Evolutionary conservation across 2,329 filamentous ascomycete genomes (phyloP), one percentile per base, ranked within the genome.

Genomic region (Aureobasidium leucospermi): DNA sequence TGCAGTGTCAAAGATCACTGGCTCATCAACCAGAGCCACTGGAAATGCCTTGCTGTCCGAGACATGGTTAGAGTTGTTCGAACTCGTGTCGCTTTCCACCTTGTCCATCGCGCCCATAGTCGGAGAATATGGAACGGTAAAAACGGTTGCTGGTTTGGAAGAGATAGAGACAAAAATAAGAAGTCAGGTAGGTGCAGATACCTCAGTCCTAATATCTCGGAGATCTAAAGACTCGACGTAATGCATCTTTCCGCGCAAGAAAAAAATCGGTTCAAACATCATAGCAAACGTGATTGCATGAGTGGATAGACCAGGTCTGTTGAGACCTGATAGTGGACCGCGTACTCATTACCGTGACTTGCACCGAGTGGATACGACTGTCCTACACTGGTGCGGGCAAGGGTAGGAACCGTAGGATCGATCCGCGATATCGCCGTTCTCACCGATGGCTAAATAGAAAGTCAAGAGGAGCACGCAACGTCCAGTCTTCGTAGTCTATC

Each of bases 1-100:
- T 28, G 69, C 62, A 42, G 59, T 58, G 4, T 62, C 57, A 29
- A 66, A 64, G 10, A 68, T 43, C 13, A 43, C 59, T 15, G 64
- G 39, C 34, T 67, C 66, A 7, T 59, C 51, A 34, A 65, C 43
- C 2, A 43, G 42, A 32, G 63, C 62, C 43, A 63, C 55, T 19
- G 62, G 62, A 41, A 62, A 63, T 9, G 48, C 39, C 56, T 67
- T 66, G 46, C 57, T 56, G 15, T 52, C 59, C 9, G 47, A 41
- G 23, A 41, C 58, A 41, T 60, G 6, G 2, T 48, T 60, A 13
- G 58, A 52, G 29, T 49, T n/a, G 11, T 19, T 38, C 10, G 53
- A 57, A 29, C 48, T 60, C 16, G 47, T 16, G 11, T 55, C 48
- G 43, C 56, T 58, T n/a, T 46, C 36, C 4, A 8, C 34, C 16